Evolutionary conservation across 345 rosid genomes (phyloP).

Genomic region (Trapa incisa): DNA sequence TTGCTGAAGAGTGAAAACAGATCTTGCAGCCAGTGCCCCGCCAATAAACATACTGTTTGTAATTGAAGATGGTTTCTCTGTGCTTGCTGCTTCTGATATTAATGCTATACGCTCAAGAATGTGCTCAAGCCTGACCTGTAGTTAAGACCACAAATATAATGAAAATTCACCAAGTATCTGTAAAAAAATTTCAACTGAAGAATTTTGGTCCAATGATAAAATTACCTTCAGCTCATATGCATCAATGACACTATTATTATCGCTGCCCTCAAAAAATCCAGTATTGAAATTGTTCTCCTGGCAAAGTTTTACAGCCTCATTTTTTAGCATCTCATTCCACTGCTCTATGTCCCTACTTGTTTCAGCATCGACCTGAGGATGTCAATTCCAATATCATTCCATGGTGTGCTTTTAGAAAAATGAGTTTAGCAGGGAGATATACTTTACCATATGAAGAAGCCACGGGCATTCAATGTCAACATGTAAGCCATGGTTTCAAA

Average conservation of each 20-base stretch:
- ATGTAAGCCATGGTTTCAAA: too few relatives aligned
- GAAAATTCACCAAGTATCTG: background rate
- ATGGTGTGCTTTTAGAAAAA: background rate
- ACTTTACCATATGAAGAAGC: background rate
- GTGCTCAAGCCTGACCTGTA: conserved; percentile 94
- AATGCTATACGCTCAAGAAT: conserved; percentile 89
- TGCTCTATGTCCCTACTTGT: conserved; percentile 88
- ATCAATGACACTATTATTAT: conserved; percentile 65
- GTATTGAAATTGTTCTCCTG: conserved; percentile 88
- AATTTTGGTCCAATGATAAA: background rate
- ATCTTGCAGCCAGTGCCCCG: conserved; percentile 88
- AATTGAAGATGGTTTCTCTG: conserved; percentile 87
- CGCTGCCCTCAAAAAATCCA: conserved; percentile 89
- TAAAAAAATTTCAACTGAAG: background rate
- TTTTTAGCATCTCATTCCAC: conserved; percentile 90
- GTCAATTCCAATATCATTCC: background rate
- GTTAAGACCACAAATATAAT: background rate
- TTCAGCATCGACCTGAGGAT: conserved; percentile 63
- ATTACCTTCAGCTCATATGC: conserved; percentile 95
- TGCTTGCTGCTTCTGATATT: conserved; percentile 87
- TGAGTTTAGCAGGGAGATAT: background rate
- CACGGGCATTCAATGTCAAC: too few relatives aligned
- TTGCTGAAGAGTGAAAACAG: conserved; percentile 70
- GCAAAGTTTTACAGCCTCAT: conserved; percentile 73
- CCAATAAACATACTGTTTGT: conserved; percentile 66